phyloP scores from a whole-genome alignment of 2,329 filamentous ascomycete genomes.

The Didymellaceae sp. region DNA sequence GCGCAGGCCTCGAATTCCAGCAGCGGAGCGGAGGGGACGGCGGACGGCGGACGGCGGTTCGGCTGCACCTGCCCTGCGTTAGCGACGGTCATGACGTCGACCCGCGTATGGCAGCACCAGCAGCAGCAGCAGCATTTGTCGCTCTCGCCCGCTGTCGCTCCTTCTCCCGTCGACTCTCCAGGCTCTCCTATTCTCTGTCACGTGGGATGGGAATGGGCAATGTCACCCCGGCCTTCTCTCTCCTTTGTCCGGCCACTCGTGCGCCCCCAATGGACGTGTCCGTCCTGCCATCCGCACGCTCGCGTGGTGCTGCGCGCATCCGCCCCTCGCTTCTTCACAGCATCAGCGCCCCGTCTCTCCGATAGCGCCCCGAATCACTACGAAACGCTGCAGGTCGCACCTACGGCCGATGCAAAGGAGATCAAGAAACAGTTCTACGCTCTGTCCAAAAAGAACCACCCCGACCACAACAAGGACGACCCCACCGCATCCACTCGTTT shows the following conservation, averaged over 20 bases:
- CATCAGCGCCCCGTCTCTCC: conserved; percentile 47
- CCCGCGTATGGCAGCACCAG: too few species aligned
- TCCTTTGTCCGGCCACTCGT: conserved; percentile 22
- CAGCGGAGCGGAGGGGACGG: background rate
- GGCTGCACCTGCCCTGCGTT: conserved; percentile 20
- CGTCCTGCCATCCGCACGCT: conserved; percentile 20
- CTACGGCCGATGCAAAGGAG: conserved; percentile 72
- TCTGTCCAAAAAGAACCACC: conserved; percentile 91
- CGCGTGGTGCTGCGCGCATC: background rate
- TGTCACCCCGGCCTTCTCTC: conserved; percentile 34
- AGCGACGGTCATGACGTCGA: conserved; percentile 35
- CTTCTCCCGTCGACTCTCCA: background rate
- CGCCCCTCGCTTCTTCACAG: conserved; percentile 52
- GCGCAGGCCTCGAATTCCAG: conserved; percentile 24
- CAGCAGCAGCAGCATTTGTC: too few species aligned
- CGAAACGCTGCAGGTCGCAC: conserved; percentile 75
- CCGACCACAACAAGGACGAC: conserved; percentile 84
- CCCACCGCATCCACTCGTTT: conserved; percentile 76
- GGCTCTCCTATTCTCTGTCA: background rate
- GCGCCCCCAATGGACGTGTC: conserved; percentile 24
- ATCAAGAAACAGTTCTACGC: conserved; percentile 94
- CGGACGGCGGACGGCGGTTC: conserved; percentile 13
- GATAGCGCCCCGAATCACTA: conserved; percentile 71
- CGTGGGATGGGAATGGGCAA: conserved; percentile 40
- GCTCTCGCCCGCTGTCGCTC: background rate